Conservation (phyloP, 75 land plant species). For the Azolla pinnata region DNA sequence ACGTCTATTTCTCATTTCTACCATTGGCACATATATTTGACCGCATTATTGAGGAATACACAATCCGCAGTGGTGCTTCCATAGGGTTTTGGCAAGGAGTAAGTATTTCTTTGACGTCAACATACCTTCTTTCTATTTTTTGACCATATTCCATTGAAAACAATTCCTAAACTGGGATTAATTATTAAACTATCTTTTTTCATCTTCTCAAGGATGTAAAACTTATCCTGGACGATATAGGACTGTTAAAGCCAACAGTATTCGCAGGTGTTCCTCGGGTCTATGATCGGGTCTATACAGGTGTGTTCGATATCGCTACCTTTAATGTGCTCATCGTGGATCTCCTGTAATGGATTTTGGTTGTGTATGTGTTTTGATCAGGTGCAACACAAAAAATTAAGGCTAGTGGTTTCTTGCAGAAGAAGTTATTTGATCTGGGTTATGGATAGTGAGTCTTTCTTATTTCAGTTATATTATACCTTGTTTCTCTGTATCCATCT, state of each 20-base stretch:
- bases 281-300: slow-evolving; percentile 76
- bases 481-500: slow-evolving; percentile 35
- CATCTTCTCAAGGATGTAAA: slow-evolving; percentile 93
- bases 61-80: slow-evolving; percentile 65
- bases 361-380: slow-evolving; percentile 17
- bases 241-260: slow-evolving; percentile 75
- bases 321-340: no score
- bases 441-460: slow-evolving; percentile 49
- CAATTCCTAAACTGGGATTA: no score
- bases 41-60: slow-evolving; percentile 75
- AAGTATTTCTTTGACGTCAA: no score
- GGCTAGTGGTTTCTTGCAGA: slow-evolving; percentile 42
- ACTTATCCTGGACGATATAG: slow-evolving; percentile 78
- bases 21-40: slow-evolving; percentile 98
- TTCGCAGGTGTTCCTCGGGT: slow-evolving; percentile 99
- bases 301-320: slow-evolving; percentile 17
- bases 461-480: slow-evolving; percentile 48
- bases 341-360: not conserved
- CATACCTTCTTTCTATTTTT: no score
- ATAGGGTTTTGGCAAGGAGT: slow-evolving; percentile 99
- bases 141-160: no score
- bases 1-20: slow-evolving; percentile 86
- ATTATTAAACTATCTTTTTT: no score
- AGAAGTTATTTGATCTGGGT: slow-evolving; percentile 46
- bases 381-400: slow-evolving; percentile 50